Base-by-base conservation (phyloP, 2,329 filamentous ascomycete genomes). In the Phaeosphaeria sp. region DNA sequence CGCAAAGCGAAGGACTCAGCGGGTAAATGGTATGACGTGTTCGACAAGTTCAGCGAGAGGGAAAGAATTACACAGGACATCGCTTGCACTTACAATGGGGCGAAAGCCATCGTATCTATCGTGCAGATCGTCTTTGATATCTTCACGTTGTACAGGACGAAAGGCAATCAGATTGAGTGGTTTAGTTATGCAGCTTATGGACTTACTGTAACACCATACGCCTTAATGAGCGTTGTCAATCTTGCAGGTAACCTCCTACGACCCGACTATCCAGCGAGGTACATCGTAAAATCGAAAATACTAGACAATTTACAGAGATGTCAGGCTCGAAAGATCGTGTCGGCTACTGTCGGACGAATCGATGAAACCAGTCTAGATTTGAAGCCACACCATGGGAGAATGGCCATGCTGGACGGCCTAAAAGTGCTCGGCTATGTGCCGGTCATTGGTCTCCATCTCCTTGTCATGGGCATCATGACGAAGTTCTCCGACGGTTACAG, bases 191-290 rank as follows among this genome's bases (percentile, higher is more conserved):
- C 74, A 1, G 71, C 76, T 0, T 78, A 76, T 51, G 70, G 72
- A 2, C 63, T 79, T 7, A 78, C 76, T 0, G 74, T 78, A 2
- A 57, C 74, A 1, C 76, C 75, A 0, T 78, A 77, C 48, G 57
- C 71, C 4, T 44, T 76, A 21, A 78, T 79, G 77, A 76, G 72
- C 0, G 57, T 75, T 3, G 47, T 78, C n/a, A 78, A 79, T 55
- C 52, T 78, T 2, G 5, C 74, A 4, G 71, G 69, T 5, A 64
- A 63, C 27, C 36, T 70, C 1, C 60, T 60, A n/a, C 46, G 56
- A 2, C 73, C 73, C 1, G 63, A 73, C 17, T 77, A 77, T 55
- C 49, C 73, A 8, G 59, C 56, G 1, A 22, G 75, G 9, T 76
- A 74, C 53, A 54, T 77, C 36, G 65, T 77, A 3, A 60, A 63